Percentiles rank a stretch among this genome's conserved stretches.
phyloP scores from a whole-genome alignment of 805 yeast genomes.

The Sugiyamaella floridensis region DNA sequence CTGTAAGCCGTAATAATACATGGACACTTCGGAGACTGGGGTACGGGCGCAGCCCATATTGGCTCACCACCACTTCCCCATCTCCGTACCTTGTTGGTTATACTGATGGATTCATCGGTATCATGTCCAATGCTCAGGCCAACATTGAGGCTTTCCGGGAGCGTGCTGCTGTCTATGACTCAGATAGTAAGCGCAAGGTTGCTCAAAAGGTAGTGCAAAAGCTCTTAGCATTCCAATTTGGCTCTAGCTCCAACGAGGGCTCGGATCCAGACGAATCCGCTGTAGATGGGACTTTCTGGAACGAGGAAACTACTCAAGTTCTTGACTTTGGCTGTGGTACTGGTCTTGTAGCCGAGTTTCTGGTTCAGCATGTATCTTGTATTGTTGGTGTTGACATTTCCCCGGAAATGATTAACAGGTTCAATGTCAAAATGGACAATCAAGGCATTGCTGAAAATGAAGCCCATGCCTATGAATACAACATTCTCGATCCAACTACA shows the following conservation, averaged over 20 bases:
- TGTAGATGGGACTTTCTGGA: conserved; percentile 7
- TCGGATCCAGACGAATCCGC: not conserved
- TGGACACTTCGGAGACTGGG: too few species aligned
- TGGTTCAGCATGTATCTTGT: conserved; percentile 16
- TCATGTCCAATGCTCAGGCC: not conserved
- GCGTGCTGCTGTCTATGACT: conserved; percentile 10
- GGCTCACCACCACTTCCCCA: not conserved
- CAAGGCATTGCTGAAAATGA: conserved; percentile 19
- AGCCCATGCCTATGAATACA: conserved; percentile 16
- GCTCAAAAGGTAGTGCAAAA: conserved; percentile 5
- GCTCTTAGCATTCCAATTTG: conserved; percentile 3
- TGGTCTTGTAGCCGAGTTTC: conserved; percentile 17
- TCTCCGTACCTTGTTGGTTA: not conserved
- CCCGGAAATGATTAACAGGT: conserved; percentile 18
- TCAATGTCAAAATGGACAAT: conserved; percentile 16
- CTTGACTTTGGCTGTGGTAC: conserved; percentile 26
- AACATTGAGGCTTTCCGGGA: conserved; percentile 6
- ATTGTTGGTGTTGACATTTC: conserved; percentile 26
- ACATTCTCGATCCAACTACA: conserved; percentile 5
- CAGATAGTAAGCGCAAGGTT: not conserved
- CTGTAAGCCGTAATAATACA: too few species aligned
- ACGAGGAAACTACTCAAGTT: conserved; percentile 15
- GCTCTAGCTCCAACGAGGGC: not conserved
- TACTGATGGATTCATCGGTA: too few species aligned
- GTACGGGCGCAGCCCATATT: not conserved